Conservation (phyloP, 257 asterid species). For the Capsicum rhomboideum region DNA sequence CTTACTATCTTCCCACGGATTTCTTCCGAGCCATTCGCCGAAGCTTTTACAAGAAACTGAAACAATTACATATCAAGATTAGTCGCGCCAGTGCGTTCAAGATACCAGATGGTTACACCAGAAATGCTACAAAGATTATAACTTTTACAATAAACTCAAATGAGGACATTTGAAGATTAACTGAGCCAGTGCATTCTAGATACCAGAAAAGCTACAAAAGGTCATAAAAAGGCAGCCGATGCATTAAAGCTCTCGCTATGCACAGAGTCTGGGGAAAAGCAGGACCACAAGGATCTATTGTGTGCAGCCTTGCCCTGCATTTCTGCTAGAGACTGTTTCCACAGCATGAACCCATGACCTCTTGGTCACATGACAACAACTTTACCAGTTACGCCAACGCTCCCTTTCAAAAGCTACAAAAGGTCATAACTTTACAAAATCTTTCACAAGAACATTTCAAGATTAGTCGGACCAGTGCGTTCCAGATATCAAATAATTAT, state of each 20-base stretch:
- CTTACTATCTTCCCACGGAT: conserved; percentile 19
- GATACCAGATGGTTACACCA: not conserved
- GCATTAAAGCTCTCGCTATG: no score
- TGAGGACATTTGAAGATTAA: not conserved
- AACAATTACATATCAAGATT: not conserved
- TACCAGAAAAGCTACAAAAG: conserved; percentile 21
- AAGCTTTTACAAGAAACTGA: conserved; percentile 45
- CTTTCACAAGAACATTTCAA: not conserved
- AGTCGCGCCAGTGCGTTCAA: not conserved
- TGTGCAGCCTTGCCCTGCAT: no score
- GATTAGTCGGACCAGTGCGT: not conserved
- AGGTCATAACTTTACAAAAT: not conserved
- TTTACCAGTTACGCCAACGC: no score
- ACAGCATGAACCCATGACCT: no score
- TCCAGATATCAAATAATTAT: not conserved
- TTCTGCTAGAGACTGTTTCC: no score
- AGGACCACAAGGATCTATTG: no score
- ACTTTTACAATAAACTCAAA: conserved; percentile 35
- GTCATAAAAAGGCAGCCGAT: not conserved
- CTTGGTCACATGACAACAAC: no score
- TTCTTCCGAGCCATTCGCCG: conserved; percentile 22
- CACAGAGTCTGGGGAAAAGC: no score
- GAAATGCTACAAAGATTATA: not conserved
- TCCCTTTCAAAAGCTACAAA: not conserved
- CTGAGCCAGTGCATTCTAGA: not conserved